Conservation (phyloP, 345 rosid genomes). For the Excoecaria cochinchinensis region DNA sequence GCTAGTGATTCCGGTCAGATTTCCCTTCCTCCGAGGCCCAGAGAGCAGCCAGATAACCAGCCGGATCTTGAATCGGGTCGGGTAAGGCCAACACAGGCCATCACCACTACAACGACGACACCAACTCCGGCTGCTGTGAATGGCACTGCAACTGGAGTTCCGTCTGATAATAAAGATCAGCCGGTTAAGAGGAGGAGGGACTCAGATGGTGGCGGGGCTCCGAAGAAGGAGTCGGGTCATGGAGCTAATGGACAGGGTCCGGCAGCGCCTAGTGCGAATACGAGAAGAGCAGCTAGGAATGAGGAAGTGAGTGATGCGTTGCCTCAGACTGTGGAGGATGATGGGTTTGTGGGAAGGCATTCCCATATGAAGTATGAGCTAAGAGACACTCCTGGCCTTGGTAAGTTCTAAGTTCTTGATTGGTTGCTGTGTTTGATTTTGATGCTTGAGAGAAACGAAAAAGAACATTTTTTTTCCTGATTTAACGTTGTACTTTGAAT, state of each 20-base stretch:
- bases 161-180: slow-evolving; percentile 49
- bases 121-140: slow-evolving; percentile 24
- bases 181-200: slow-evolving; percentile 77
- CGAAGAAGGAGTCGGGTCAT: slow-evolving; percentile 41
- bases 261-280: slow-evolving; percentile 33
- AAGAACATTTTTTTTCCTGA: not conserved
- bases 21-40: slow-evolving; percentile 46
- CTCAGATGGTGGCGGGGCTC: slow-evolving; percentile 53
- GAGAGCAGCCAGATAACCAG: slow-evolving; percentile 37
- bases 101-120: not conserved
- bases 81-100: slow-evolving; percentile 14
- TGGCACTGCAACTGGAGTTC: slow-evolving; percentile 24
- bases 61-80: slow-evolving; percentile 84
- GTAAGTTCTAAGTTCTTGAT: slow-evolving; percentile 33
- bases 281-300: slow-evolving; percentile 56
- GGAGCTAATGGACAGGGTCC: slow-evolving; percentile 45
- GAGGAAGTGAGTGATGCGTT: slow-evolving; percentile 59
- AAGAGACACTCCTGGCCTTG: slow-evolving; percentile 91
- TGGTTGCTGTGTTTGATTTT: not conserved
- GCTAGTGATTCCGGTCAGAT: slow-evolving; percentile 75
- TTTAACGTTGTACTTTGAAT: slow-evolving; percentile 5
- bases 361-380: slow-evolving; percentile 87
- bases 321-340: slow-evolving; percentile 64
- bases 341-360: slow-evolving; percentile 55
- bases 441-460: not conserved